Evolutionary conservation across 1,139 yeast species (phyloP).

Genomic region (Lodderomyces orthopsilosis): DNA sequence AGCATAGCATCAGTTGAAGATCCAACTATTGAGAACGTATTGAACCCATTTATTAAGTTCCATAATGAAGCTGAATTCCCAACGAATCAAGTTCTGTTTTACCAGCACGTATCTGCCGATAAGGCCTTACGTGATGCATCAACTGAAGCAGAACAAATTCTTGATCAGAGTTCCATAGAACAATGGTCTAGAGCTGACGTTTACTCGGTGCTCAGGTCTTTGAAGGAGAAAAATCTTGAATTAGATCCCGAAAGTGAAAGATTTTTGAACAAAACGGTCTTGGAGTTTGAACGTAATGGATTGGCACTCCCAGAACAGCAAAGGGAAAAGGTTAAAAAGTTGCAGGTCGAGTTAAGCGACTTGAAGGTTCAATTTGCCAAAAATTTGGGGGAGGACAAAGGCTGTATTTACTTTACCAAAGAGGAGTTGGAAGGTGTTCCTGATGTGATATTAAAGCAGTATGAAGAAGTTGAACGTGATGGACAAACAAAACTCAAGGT

Average conservation of each 20-base stretch:
- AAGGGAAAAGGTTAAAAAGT: slow-evolving; percentile 53
- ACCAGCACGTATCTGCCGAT: slow-evolving; percentile 64
- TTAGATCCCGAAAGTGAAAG: slow-evolving; percentile 57
- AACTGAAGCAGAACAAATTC: slow-evolving; percentile 54
- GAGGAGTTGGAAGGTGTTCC: slow-evolving; percentile 78
- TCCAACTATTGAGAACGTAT: slow-evolving; percentile 57
- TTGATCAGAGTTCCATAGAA: slow-evolving; percentile 60
- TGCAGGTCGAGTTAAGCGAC: slow-evolving; percentile 58
- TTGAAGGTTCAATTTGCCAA: slow-evolving; percentile 57
- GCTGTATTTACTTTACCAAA: slow-evolving; percentile 52
- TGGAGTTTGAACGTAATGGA: slow-evolving; percentile 63
- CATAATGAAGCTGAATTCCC: slow-evolving; percentile 47
- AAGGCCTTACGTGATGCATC: slow-evolving; percentile 70
- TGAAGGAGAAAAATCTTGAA: slow-evolving; percentile 7
- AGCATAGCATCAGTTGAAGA: slow-evolving; percentile 43
- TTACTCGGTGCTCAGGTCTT: neutral
- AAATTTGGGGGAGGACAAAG: slow-evolving; percentile 71
- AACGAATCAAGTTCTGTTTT: slow-evolving; percentile 55
- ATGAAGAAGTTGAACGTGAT: slow-evolving; percentile 44
- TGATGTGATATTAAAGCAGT: slow-evolving; percentile 54
- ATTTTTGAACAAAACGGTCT: slow-evolving; percentile 54
- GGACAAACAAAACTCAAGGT: slow-evolving; percentile 53
- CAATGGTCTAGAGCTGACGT: slow-evolving; percentile 67
- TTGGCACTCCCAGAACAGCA: slow-evolving; percentile 55
- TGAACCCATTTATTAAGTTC: slow-evolving; percentile 48